Evolutionary conservation across 495 filamentous ascomycete species (phyloP), one percentile per base, ranked within the genome.

Genomic region (Penicillium coffeae): DNA sequence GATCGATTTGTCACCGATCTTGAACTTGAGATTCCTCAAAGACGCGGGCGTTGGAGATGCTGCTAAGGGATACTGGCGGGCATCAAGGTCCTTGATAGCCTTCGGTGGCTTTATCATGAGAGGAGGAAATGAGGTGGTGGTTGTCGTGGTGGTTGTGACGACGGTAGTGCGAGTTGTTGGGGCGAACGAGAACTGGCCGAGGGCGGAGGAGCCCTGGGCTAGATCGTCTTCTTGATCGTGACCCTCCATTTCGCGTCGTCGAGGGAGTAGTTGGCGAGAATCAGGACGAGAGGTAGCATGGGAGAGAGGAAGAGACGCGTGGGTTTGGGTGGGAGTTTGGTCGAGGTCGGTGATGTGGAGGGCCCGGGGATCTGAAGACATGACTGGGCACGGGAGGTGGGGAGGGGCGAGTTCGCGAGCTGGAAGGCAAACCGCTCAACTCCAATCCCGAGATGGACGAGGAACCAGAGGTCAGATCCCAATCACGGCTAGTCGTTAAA

Each of bases 101-200:
- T 83, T 81, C 20, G 91, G 87, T 37, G 87, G 82, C 48, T 81
- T 83, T 55, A 96, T 79, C 40, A 87, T 65, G 10, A 97, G 68
- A 14, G 90, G 92, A 12, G 93, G 91, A 50, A 93, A 92, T 4
- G 82, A 83, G 27, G 89, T 85, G 16, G 93, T 96, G 0, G 92
- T 96, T 1, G 89, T 95, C 0, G 91, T 97, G 0, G 92, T 97
- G 0, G 93, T 96, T 3, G 91, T 97, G 51, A 96, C 84, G 8
- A 88, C 81, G 1, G 85, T 88, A 16, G 85, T 87, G 59, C 83
- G 77, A 18, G 86, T 89, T 13, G 86, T 80, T 21, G 85, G 85
- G 46, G 80, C 84, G 60, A 83, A 85, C 12, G 83, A 85, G 46
- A 89, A 79, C 56, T 85, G 81, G 9, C 78, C 86, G 45, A 87